phyloP scores from a whole-genome alignment of 2,329 filamentous ascomycete genomes.

The Anisogramma anomala region DNA sequence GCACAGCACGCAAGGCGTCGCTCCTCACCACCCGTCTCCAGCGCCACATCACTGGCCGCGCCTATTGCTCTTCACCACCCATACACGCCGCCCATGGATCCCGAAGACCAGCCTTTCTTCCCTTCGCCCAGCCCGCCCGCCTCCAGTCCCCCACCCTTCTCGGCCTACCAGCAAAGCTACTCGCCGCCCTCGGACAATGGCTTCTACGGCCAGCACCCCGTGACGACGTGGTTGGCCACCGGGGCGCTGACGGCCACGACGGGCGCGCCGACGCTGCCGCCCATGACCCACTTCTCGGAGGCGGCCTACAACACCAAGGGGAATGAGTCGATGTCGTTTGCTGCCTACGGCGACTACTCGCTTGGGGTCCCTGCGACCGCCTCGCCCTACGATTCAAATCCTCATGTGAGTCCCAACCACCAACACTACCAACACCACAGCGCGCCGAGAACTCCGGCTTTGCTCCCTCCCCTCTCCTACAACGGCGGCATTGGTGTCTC shows the following conservation, averaged over 20 bases:
- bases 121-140: constrained; percentile 22
- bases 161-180: constrained; percentile 52
- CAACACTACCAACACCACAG: constrained; percentile 24
- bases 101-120: constrained; percentile 57
- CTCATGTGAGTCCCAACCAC: constrained; percentile 60
- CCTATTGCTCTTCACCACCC: constrained; percentile 36
- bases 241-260: constrained; percentile 31
- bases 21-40: constrained; percentile 17
- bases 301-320: constrained; percentile 50
- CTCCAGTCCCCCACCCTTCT: constrained; percentile 50
- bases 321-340: constrained; percentile 48
- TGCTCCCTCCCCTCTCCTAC: constrained; percentile 18
- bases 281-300: constrained; percentile 52
- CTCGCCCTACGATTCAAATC: constrained; percentile 55
- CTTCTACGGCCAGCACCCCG: constrained; percentile 23
- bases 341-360: constrained; percentile 54
- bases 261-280: constrained; percentile 48
- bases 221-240: constrained; percentile 7
- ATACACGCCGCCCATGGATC: constrained; percentile 50
- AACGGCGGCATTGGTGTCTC: constrained; percentile 9
- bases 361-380: constrained; percentile 52
- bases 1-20: constrained; percentile 18
- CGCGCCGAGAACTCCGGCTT: constrained; percentile 6
- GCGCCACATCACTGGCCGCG: constrained; percentile 22
- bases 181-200: constrained; percentile 47